Conservation (phyloP, 768 basidiomycete genomes). For the Xerocomus spinulosus region DNA sequence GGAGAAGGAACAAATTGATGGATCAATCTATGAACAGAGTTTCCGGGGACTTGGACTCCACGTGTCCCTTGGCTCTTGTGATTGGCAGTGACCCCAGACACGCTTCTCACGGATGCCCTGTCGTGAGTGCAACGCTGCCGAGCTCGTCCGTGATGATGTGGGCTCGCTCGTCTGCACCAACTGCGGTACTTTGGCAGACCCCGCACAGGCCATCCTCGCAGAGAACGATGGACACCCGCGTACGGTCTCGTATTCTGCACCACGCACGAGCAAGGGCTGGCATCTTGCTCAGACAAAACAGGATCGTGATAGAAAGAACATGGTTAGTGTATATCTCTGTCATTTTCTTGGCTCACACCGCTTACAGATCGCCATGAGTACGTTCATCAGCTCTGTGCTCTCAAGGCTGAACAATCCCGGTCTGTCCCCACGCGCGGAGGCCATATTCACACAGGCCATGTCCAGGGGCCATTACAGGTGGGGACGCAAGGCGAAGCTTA, state of each 20-base stretch:
- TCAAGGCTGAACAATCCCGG: slow-evolving; percentile 55
- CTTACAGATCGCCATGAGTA: slow-evolving; percentile 55
- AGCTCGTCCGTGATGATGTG: slow-evolving; percentile 53
- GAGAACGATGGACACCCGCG: slow-evolving; percentile 35
- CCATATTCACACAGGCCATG: slow-evolving; percentile 69
- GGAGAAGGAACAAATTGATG: too few relatives aligned
- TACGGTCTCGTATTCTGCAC: slow-evolving; percentile 40
- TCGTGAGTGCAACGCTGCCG: slow-evolving; percentile 48
- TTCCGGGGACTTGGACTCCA: slow-evolving; percentile 21
- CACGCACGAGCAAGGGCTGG: slow-evolving; percentile 51
- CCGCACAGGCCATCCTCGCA: slow-evolving; percentile 57
- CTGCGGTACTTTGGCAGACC: slow-evolving; percentile 70
- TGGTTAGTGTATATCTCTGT: slow-evolving; percentile 37
- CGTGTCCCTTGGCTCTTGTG: too few relatives aligned
- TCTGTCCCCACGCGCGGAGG: slow-evolving; percentile 59
- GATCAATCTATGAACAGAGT: slow-evolving; percentile 16
- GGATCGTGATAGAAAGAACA: slow-evolving; percentile 59
- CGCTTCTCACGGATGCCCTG: slow-evolving; percentile 32
- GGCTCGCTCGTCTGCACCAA: slow-evolving; percentile 59
- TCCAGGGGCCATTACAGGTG: slow-evolving; percentile 55
- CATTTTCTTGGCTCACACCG: slow-evolving; percentile 14
- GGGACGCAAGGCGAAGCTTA: slow-evolving; percentile 68
- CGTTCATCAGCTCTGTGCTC: slow-evolving; percentile 59
- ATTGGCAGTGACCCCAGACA: slow-evolving; percentile 11
- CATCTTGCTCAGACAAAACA: slow-evolving; percentile 62